phyloP scores from a whole-genome alignment of 495 filamentous ascomycete species.

The Aspergillus taichungensis region DNA sequence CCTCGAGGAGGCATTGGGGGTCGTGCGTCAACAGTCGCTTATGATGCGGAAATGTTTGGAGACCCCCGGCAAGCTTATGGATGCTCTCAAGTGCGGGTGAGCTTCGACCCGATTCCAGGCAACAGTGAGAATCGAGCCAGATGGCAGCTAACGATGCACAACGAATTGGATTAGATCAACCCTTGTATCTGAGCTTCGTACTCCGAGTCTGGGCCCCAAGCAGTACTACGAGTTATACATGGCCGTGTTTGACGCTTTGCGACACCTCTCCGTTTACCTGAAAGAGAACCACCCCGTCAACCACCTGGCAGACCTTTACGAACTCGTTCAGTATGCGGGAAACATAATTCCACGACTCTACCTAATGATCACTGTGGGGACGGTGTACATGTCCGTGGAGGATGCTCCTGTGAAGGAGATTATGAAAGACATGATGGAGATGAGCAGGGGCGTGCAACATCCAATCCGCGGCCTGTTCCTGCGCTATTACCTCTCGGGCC shows the following conservation, averaged over 20 bases:
- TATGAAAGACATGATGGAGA: conserved; percentile 99
- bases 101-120: conserved; percentile 24
- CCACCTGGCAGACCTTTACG: conserved; percentile 95
- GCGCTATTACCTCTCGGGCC: conserved; percentile 89
- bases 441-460: conserved; percentile 96
- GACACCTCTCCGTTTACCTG: conserved; percentile 92
- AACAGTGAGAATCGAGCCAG: conserved; percentile 20
- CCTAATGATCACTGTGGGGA: conserved; percentile 97
- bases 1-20: conserved; percentile 91
- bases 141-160: conserved; percentile 10
- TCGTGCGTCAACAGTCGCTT: conserved; percentile 90
- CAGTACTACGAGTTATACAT: conserved; percentile 99
- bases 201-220: conserved; percentile 89
- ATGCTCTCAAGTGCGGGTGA: conserved; percentile 98
- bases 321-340: conserved; percentile 96
- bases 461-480: conserved; percentile 90
- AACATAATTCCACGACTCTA: conserved; percentile 96
- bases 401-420: conserved; percentile 99
- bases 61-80: conserved; percentile 97
- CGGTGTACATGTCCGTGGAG: conserved; percentile 96
- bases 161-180: conserved; percentile 60
- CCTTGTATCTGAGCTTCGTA: conserved; percentile 92
- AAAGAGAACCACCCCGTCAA: conserved; percentile 96
- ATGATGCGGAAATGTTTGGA: conserved; percentile 98
- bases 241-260: conserved; percentile 95